Conservation (phyloP, 495 filamentous ascomycete genomes). For the Parathielavia hyrcaniae region DNA sequence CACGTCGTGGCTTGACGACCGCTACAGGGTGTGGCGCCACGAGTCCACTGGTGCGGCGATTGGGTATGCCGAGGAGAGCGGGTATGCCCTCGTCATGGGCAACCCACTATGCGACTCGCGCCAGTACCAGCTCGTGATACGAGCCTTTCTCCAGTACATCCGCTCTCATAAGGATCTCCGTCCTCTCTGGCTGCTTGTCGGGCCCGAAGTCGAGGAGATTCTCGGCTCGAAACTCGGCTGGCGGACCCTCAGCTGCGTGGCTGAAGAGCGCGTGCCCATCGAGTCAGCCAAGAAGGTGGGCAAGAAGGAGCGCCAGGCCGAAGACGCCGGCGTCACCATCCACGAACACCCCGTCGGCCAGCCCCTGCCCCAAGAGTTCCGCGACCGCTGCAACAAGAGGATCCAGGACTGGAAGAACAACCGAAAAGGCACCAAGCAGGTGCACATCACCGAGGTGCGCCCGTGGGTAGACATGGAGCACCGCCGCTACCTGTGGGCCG, state of each 20-base stretch:
- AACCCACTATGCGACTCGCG: slow-evolving; percentile 69
- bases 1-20: slow-evolving; percentile 78
- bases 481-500: slow-evolving; percentile 73
- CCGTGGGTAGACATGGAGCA: slow-evolving; percentile 75
- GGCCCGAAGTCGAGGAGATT: slow-evolving; percentile 60
- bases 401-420: slow-evolving; percentile 70
- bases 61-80: slow-evolving; percentile 65
- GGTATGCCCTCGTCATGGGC: slow-evolving; percentile 71
- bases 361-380: slow-evolving; percentile 55
- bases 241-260: slow-evolving; percentile 76
- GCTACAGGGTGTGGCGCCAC: slow-evolving; percentile 78
- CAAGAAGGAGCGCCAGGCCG: slow-evolving; percentile 59
- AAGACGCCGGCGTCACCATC: slow-evolving; percentile 71
- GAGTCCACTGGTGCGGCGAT: slow-evolving; percentile 68
- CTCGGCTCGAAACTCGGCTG: slow-evolving; percentile 71
- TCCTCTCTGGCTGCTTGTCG: slow-evolving; percentile 75
- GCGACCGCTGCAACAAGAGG: slow-evolving; percentile 58
- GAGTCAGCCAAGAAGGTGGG: slow-evolving; percentile 61
- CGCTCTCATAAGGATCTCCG: slow-evolving; percentile 64
- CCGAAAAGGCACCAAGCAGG: slow-evolving; percentile 69
- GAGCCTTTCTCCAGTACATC: slow-evolving; percentile 64
- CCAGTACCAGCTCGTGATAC: slow-evolving; percentile 65
- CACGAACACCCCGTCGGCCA: slow-evolving; percentile 56
- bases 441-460: slow-evolving; percentile 76
- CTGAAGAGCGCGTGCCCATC: slow-evolving; percentile 72